Evolutionary conservation across 305 asterid species (phyloP), one percentile per base, ranked within the genome.

Genomic region (Fraxinus platypoda): DNA sequence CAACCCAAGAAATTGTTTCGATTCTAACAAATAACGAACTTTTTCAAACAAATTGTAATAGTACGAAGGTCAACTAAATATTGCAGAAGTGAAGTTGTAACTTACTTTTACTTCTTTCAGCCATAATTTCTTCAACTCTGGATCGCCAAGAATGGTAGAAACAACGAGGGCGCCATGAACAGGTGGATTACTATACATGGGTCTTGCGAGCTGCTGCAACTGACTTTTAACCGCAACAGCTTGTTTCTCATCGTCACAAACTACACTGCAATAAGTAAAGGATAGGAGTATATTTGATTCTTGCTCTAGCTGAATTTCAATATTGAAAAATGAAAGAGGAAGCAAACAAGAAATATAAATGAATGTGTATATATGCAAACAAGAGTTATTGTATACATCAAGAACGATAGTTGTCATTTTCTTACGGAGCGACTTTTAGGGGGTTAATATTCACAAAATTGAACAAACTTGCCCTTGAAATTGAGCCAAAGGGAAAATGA

Each of bases 151-250:
- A 85, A 96, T 91, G 82, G 84, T 92, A 76, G 98, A 91, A 84
- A 94, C 97, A 8, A 94, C 74, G 77, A 91, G 93, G 54, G 99
- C 95, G 8, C 98, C 99, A 54, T 96, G 98, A 82, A 92, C 92
- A n/a, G 98, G 99, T 54, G 99, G 99, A 78, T 96, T 96, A 77
- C 99, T 94, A 87, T 96, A 96, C 99, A 96, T 96, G 62, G 99
- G 99, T 84, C 98, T 88, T 5, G 98, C 98, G 64, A 96, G 90
- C 88, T 93, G 99, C 97, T 96, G 99, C 84, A 96, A 83, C 92
- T 94, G 98, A 87, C 98, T 96, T 88, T 96, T 96, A 85, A 94
- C 98, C 8, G 98, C 93, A 71, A 90, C 93, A 17, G 99, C 98
- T 89, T 96, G 97, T 85, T 91, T 96, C 83, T 90, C 95, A 83